Percentiles rank a stretch among this genome's conserved stretches.
These are phyloP conservation scores for Boeremia lycopersici DNA, from an alignment of 2,329 filamentous ascomycete genomes.

Conservation along the genomic window DNA sequence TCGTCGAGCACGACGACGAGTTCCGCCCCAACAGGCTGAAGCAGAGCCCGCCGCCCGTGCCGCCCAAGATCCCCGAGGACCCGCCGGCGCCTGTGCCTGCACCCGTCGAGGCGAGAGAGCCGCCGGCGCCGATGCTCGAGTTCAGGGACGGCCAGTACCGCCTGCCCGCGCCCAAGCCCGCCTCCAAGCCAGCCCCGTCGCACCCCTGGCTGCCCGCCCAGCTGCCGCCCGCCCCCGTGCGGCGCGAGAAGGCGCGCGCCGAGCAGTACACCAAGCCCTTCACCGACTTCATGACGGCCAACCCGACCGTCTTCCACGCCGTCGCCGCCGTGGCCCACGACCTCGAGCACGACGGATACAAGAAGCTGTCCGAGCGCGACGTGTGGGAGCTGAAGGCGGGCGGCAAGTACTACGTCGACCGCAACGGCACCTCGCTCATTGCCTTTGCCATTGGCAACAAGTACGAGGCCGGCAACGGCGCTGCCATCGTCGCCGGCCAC, in stretches of 20 bases:
- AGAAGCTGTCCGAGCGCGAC: conserved; percentile 78
- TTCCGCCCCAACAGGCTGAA: conserved; percentile 25
- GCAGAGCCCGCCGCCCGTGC: conserved; percentile 46
- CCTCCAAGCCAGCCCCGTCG: conserved; percentile 17
- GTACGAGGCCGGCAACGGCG: conserved; percentile 83
- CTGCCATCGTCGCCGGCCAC: conserved; percentile 88
- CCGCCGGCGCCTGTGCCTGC: neutral
- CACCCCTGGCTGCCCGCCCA: conserved; percentile 24
- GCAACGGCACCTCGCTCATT: conserved; percentile 85
- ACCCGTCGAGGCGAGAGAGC: no score
- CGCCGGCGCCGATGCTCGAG: no score
- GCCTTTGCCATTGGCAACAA: conserved; percentile 82
- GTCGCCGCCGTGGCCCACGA: conserved; percentile 79
- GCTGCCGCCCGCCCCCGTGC: conserved; percentile 19
- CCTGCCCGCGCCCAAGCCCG: conserved; percentile 2
- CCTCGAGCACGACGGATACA: conserved; percentile 74
- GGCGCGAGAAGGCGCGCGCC: conserved; percentile 35
- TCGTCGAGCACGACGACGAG: conserved; percentile 43
- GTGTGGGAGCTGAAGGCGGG: conserved; percentile 80
- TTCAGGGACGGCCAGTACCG: conserved; percentile 16
- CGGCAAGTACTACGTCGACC: conserved; percentile 86
- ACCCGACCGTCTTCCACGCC: conserved; percentile 92
- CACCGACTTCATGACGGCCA: conserved; percentile 82
- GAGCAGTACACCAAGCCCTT: conserved; percentile 77
- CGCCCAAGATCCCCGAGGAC: conserved; percentile 44